A percentile compares a stretch with the other conserved stretches of the same genome.
Evolutionary conservation across 1,284 basidiomycete species (phyloP).

Genomic region (Ceratorhiza oryzae-sativae): DNA sequence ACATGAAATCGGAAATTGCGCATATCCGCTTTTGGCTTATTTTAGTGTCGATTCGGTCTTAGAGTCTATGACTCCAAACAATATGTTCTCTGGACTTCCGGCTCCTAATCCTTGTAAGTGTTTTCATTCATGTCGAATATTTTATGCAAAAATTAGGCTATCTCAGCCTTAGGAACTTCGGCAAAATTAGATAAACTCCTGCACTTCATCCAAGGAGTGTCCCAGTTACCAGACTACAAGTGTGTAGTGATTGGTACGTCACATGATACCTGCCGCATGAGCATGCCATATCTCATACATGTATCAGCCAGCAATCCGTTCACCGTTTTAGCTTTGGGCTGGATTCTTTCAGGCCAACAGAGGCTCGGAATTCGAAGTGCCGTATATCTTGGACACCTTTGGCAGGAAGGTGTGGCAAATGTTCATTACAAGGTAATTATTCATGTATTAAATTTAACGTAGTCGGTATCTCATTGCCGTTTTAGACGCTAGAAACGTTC

Average conservation of each 20-base stretch:
- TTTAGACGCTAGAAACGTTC: constrained; percentile 1
- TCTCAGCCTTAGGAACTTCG: neutral
- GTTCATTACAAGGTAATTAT: neutral
- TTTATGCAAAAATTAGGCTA: neutral
- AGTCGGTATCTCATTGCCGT: too few species aligned
- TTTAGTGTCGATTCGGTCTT: constrained; percentile 6
- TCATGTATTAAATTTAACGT: too few species aligned
- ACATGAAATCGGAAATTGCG: constrained; percentile 11
- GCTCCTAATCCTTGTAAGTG: constrained; percentile 13
- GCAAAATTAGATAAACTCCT: constrained; percentile 11
- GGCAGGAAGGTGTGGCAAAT: neutral
- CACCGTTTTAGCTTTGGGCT: constrained; percentile 11
- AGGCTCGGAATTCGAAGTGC: neutral
- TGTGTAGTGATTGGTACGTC: constrained; percentile 27
- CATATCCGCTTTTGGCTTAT: neutral
- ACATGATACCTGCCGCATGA: neutral
- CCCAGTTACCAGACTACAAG: constrained; percentile 1
- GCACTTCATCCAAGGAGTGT: constrained; percentile 1
- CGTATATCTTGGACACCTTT: constrained; percentile 8
- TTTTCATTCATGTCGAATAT: neutral
- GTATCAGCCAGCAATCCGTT: constrained; percentile 19
- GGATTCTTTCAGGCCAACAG: constrained; percentile 8
- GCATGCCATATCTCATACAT: neutral
- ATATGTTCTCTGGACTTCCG: neutral
- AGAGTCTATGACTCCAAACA: constrained; percentile 2